Evolutionary conservation across 352 stramenopile genomes (phyloP).

Genomic region (Globisporangium parvum): DNA sequence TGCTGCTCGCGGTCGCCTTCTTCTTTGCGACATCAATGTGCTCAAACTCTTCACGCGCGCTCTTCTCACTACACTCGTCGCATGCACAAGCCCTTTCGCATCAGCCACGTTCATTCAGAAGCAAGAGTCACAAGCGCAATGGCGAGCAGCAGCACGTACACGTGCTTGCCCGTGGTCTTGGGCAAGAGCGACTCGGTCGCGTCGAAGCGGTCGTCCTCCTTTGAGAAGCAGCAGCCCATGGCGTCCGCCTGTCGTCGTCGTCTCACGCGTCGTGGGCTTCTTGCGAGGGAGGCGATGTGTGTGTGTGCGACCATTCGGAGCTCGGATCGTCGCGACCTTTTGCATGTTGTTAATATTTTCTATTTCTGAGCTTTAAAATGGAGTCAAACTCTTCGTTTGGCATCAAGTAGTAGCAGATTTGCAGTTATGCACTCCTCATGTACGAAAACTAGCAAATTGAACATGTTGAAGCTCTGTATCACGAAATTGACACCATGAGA

Average conservation of each 20-base stretch:
- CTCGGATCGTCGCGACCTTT: not conserved
- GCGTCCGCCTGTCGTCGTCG: conserved; percentile 1
- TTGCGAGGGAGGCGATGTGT: too few species aligned
- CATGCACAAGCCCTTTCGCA: not conserved
- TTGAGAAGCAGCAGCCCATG: conserved; percentile 70
- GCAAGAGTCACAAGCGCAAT: not conserved
- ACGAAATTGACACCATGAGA: too few species aligned
- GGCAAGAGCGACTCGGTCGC: conserved; percentile 43
- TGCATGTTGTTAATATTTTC: too few species aligned
- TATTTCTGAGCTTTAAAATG: too few species aligned
- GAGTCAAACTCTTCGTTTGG: too few species aligned
- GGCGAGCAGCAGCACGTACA: conserved; percentile 9
- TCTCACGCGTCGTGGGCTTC: too few species aligned
- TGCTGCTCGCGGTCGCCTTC: conserved; percentile 12
- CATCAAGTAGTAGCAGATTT: too few species aligned
- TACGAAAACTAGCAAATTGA: too few species aligned
- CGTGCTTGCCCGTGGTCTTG: conserved; percentile 41
- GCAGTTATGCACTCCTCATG: too few species aligned
- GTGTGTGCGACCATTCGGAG: not conserved
- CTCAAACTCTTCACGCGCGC: conserved; percentile 14
- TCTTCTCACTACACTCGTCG: conserved; percentile 18
- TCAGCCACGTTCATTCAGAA: not conserved
- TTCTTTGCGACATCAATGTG: conserved; percentile 25
- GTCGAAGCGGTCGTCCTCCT: conserved; percentile 62
- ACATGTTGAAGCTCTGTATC: too few species aligned